Evolutionary conservation across 2,329 filamentous ascomycete genomes (phyloP).

Genomic region (Emergomyces africanus): DNA sequence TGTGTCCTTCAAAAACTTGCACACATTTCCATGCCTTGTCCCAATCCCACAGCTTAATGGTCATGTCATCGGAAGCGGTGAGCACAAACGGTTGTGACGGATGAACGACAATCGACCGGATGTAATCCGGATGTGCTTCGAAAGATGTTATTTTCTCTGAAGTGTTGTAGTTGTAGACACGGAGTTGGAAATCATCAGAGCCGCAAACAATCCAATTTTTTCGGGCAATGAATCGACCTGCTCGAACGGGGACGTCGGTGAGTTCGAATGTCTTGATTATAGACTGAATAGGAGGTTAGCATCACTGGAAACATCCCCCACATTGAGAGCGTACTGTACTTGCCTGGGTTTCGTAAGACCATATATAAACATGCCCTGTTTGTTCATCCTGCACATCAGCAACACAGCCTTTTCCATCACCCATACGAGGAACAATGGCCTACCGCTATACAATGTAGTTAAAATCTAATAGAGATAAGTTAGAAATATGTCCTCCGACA

Average conservation of each 20-base stretch:
- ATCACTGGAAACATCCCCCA: background rate
- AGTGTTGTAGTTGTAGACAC: slow-evolving; percentile 98
- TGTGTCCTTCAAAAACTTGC: slow-evolving; percentile 91
- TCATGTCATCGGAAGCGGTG: slow-evolving; percentile 96
- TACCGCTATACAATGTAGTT: slow-evolving; percentile 92
- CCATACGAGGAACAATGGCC: slow-evolving; percentile 17
- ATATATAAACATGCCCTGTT: slow-evolving; percentile 92
- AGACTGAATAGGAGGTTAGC: slow-evolving; percentile 37
- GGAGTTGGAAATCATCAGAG: slow-evolving; percentile 77
- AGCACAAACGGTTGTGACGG: slow-evolving; percentile 91
- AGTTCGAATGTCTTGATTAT: slow-evolving; percentile 99
- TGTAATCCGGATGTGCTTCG: slow-evolving; percentile 96
- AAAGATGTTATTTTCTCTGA: slow-evolving; percentile 97
- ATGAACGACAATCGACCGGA: slow-evolving; percentile 90
- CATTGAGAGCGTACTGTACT: slow-evolving; percentile 4
- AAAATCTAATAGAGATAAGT: slow-evolving; percentile 44
- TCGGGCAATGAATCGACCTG: slow-evolving; percentile 87
- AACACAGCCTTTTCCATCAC: slow-evolving; percentile 2
- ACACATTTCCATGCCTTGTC: slow-evolving; percentile 98
- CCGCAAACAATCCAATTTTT: slow-evolving; percentile 99
- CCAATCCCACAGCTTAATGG: slow-evolving; percentile 98
- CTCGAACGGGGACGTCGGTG: slow-evolving; percentile 93
- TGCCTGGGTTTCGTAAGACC: slow-evolving; percentile 89
- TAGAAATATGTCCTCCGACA: slow-evolving; percentile 10
- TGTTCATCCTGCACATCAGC: slow-evolving; percentile 8